phyloP scores from a whole-genome alignment of 2,329 filamentous ascomycete species.

The Diplocarpon mali region DNA sequence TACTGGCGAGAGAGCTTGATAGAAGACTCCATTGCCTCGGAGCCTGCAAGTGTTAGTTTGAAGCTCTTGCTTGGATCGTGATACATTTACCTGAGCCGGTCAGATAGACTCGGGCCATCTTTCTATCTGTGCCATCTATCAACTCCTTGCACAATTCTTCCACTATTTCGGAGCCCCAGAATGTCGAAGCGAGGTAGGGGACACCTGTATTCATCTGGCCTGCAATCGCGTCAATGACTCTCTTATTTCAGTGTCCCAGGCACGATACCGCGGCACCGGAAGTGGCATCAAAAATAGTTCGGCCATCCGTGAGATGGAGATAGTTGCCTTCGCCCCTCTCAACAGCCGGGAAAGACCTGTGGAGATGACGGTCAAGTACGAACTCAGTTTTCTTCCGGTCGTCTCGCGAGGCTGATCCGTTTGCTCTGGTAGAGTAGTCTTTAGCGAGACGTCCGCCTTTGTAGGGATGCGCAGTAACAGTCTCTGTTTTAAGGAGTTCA shows the following conservation, averaged over 20 bases:
- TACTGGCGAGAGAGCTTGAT: conserved; percentile 59
- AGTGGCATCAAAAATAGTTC: conserved; percentile 58
- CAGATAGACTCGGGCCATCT: conserved; percentile 44
- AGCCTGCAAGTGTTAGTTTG: conserved; percentile 33
- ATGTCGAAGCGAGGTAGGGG: conserved; percentile 46
- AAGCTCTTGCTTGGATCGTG: background rate
- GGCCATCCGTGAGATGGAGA: conserved; percentile 32
- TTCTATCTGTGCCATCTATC: conserved; percentile 30
- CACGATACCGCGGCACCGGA: conserved; percentile 63
- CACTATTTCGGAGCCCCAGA: conserved; percentile 42
- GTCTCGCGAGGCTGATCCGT: conserved; percentile 2
- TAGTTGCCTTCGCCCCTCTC: conserved; percentile 21
- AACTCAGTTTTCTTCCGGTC: conserved; percentile 14
- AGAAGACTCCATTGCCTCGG: conserved; percentile 58
- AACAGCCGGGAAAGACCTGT: conserved; percentile 23
- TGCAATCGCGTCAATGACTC: conserved; percentile 48
- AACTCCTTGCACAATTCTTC: conserved; percentile 37
- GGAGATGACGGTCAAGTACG: conserved; percentile 22
- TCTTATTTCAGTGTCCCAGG: conserved; percentile 53
- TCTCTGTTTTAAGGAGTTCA: conserved; percentile 5
- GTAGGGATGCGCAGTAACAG: background rate
- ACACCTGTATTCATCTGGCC: conserved; percentile 45
- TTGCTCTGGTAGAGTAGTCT: conserved; percentile 4
- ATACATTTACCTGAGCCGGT: conserved; percentile 41
- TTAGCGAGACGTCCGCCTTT: conserved; percentile 5